Base-by-base conservation (phyloP, 768 basidiomycete genomes). In the Rhizopogon vesiculosus region DNA sequence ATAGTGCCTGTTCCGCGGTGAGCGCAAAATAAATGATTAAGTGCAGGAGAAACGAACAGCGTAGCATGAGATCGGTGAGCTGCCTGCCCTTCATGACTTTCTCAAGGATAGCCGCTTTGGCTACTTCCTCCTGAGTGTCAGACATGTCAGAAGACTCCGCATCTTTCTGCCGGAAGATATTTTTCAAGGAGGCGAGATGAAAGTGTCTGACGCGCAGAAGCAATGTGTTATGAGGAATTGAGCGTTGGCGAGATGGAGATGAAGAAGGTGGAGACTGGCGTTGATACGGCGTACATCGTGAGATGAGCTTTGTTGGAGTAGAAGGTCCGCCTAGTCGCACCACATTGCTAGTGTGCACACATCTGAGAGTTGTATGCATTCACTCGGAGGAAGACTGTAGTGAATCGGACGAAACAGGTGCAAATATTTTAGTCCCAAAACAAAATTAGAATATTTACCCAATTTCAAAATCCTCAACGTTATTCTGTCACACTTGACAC, bases 11-110 rank as follows among this genome's bases (percentile, higher is more conserved):
- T 62, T 60, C 48, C 25, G n/a, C 40, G 53, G 54, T 46, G 51
- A 59, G 57, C 52, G 54, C 48, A 58, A 19, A 43, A 46, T 31
- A 62, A 54, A 39, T 40, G 29, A 48, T 58, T 52, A 54, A 46
- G 50, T 59, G 38, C 40, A 55, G 53, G 53, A 59, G 51, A 42
- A 52, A 81, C 91, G 76, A 67, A 94, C 94, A 96, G 63, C 93
- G 84, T 57, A 97, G 76, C 84, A 91, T 90, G 58, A 95, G 84
- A 64, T 96, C 93, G 35, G 91, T 83, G 22, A 92, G 90, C 63
- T 93, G 88, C 51, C 91, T 82, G 54, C 89, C 87, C 68, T 91
- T 91, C 81, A 92, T 86, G 56, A 89, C 86, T 61, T 88, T 91
- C 64, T 92, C 91, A 48, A 93, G 73, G 57, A 93, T 86, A 50